Base-by-base conservation (phyloP, 1,284 basidiomycete species). In the Puccinia sorghi region DNA sequence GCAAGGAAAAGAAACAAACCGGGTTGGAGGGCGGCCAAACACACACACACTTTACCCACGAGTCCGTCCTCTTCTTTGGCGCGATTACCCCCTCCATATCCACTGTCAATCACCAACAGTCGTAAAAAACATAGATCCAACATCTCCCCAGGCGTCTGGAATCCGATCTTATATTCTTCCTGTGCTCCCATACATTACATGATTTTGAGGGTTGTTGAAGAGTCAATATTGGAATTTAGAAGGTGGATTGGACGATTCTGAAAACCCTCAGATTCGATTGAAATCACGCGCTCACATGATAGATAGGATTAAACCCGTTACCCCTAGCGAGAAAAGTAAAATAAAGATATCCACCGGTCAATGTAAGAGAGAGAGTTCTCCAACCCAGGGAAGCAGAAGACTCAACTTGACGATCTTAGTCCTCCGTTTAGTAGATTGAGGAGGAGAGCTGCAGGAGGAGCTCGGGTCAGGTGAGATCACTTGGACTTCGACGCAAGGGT, bases 401-500 rank as follows among this genome's bases (percentile, higher is more conserved):
- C 75, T 77, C 22, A 66, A 77, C 75, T 70, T 70, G 43, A 77
- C 56, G 22, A 61, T 52, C 43, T 70, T 77, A 20, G 64, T 77
- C 69, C 61, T 69, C 13, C 75, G 32, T 50, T 70, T 77, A 50
- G 64, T 61, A 17, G 64, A 56, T 57, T 41, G 48, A 25, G 52
- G 56, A 15, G 63, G 63, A n/a, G 48, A 64, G 54, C 22, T 57
- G n/a, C 39, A 56, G 6, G 63, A 91, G 92, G 81, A 74, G 81
- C 92, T 90, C 0, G 93, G 92, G 1, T 91, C 87, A 22, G 69
- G 69, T 11, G 69, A 71, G 83, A 91, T 89, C 12, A 94, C 81
- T 3, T 90, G 89, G 17, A 93, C 90, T 83, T 94, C 91, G 76
- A 94, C 90, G 82, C 88, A 91, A 0, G 93, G 92, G 83, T 92